Evolutionary conservation across 2,329 filamentous ascomycete species (phyloP), one percentile per base, ranked within the genome.

Genomic region (Xylaria arbuscula): DNA sequence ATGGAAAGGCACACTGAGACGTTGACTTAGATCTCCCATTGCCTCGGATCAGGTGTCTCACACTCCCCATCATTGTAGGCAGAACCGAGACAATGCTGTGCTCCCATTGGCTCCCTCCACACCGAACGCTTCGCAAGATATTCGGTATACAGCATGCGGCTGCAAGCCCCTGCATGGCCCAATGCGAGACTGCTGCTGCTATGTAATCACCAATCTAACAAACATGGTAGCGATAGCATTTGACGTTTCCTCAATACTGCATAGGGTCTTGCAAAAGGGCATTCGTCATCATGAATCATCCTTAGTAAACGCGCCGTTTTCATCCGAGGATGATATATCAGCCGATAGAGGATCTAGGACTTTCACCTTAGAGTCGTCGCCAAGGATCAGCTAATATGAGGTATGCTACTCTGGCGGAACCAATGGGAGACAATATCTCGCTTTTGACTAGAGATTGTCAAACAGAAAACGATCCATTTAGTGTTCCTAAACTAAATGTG

Each of bases 291-390:
- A 38, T 55, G 48, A 45, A 32, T 32, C 38, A 10, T 56, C 13
- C 8, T 40, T 9, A 24, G 9, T 47, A 38, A 8, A 28, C 28
- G 11, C 48, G 22, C 28, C 48, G 6, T 15, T 28, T n/a, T 34
- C 28, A 47, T 28, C 65, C 55, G 40, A 45, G 40, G 50, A 38
- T 24, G 50, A 59, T 32, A 54, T 54, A 19, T 56, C 32, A 9
- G 22, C 61, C 51, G 45, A 64, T 38, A 9, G 50, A 64, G 56
- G 42, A 64, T 64, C 40, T 61, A 68, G 66, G 66, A 68, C 66
- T 61, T 10, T 64, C 40, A 42, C 34, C 48, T 50, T 50, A 15
- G 40, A 55, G 32, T 51, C 54, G 22, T n/a, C 22, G 42, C 50
- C 56, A 51, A 59, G n/a, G 15, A 34, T 58, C 55, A 62, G 62